phyloP scores from a whole-genome alignment of 495 filamentous ascomycete species.

The Penicillium lividum region DNA sequence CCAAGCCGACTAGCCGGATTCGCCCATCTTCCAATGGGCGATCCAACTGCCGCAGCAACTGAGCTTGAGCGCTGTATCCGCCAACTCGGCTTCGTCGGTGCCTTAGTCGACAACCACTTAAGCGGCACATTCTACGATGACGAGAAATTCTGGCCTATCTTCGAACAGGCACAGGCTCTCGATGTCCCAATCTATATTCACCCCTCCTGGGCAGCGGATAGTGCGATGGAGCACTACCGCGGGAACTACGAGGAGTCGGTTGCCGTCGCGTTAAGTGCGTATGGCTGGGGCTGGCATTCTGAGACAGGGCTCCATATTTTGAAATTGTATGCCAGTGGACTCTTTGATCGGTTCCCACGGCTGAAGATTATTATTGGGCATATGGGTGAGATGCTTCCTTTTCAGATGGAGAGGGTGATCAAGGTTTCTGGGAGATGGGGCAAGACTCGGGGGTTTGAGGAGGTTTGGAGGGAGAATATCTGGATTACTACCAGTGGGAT shows the following conservation, averaged over 20 bases:
- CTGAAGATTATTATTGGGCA: constrained; percentile 50
- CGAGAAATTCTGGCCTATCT: constrained; percentile 29
- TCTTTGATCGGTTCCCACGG: constrained; percentile 51
- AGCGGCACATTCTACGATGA: constrained; percentile 28
- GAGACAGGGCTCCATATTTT: constrained; percentile 20
- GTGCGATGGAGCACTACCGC: constrained; percentile 33
- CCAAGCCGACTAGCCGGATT: not conserved
- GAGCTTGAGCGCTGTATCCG: not conserved
- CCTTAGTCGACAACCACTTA: constrained; percentile 56
- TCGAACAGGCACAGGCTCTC: constrained; percentile 47
- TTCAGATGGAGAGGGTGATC: constrained; percentile 39
- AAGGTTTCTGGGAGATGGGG: constrained; percentile 30
- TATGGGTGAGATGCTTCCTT: constrained; percentile 49
- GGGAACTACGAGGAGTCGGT: constrained; percentile 24
- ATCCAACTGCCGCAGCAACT: not conserved
- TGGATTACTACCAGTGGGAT: constrained; percentile 7
- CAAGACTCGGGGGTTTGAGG: constrained; percentile 24
- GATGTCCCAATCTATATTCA: constrained; percentile 62
- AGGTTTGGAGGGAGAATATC: constrained; percentile 43
- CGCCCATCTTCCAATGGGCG: not conserved
- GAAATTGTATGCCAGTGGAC: constrained; percentile 39
- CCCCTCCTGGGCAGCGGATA: constrained; percentile 44
- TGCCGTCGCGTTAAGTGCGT: too few species aligned
- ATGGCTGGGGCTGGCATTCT: not conserved
- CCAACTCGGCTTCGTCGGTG: constrained; percentile 11